A percentile compares a stretch with the other conserved stretches of the same genome.
phyloP scores from a whole-genome alignment of 2,329 filamentous ascomycete genomes.

The Aspergillus neotritici region DNA sequence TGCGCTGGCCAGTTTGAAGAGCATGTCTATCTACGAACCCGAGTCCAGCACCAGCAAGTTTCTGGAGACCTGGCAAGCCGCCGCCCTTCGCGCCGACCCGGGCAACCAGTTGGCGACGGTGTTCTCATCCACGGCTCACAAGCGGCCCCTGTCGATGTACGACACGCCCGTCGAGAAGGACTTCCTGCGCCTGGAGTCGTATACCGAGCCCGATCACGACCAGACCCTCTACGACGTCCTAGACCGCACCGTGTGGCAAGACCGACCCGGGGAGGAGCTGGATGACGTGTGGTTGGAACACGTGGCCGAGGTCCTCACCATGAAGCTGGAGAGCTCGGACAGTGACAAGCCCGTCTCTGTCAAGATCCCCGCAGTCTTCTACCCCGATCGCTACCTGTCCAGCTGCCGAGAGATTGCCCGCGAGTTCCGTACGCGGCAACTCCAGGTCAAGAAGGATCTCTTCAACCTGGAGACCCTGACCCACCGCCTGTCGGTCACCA shows the following conservation, averaged over 20 bases:
- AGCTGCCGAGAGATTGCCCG: slow-evolving; percentile 45
- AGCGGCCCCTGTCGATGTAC: slow-evolving; percentile 25
- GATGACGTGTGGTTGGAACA: slow-evolving; percentile 45
- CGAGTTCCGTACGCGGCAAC: slow-evolving; percentile 40
- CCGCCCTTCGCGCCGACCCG: slow-evolving; percentile 39
- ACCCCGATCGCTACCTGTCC: slow-evolving; percentile 56
- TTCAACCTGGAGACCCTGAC: slow-evolving; percentile 28
- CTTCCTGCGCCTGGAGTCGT: slow-evolving; percentile 36
- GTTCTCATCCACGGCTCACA: slow-evolving; percentile 45
- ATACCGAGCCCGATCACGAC: slow-evolving; percentile 33
- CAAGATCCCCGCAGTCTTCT: slow-evolving; percentile 50
- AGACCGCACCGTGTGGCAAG: slow-evolving; percentile 47
- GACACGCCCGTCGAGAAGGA: slow-evolving; percentile 31
- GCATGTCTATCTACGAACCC: slow-evolving; percentile 27
- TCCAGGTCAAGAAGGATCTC: slow-evolving; percentile 31
- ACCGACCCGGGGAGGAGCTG: slow-evolving; percentile 33
- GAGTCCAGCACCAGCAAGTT: slow-evolving; percentile 42
- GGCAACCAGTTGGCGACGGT: slow-evolving; percentile 39
- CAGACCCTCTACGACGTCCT: slow-evolving; percentile 51
- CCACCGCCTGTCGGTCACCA: slow-evolving; percentile 24
- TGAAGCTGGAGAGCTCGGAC: slow-evolving; percentile 38
- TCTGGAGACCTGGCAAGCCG: slow-evolving; percentile 45
- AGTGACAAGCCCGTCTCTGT: slow-evolving; percentile 39
- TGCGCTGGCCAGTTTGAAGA: slow-evolving; percentile 43
- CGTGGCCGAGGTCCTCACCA: slow-evolving; percentile 52